phyloP scores from a whole-genome alignment of 1,284 basidiomycete genomes.

The Ceratobasidium sp. region DNA sequence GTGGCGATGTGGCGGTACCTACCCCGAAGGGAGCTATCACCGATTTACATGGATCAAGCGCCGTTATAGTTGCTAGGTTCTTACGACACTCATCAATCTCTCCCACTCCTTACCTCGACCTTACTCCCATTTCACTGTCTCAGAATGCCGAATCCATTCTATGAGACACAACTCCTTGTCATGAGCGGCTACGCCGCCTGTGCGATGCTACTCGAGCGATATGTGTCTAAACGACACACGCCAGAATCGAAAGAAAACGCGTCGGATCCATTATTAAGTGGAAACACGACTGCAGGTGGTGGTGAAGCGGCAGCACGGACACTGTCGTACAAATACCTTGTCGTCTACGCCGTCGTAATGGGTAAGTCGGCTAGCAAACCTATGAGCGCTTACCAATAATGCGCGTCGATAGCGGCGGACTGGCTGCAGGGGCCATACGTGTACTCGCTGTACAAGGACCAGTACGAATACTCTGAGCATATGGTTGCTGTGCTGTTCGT shows the following conservation, averaged over 20 bases:
- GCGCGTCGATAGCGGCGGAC: constrained; percentile 68
- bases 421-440: constrained; percentile 85
- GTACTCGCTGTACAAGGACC: constrained; percentile 77
- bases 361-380: constrained; percentile 60
- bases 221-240: constrained; percentile 57
- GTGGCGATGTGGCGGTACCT: constrained; percentile 17
- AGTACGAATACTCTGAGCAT: constrained; percentile 73
- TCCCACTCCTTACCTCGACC: background rate
- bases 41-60: background rate
- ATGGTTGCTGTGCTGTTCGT: constrained; percentile 78
- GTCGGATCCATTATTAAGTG: constrained; percentile 57
- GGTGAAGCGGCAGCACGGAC: constrained; percentile 54
- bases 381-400: background rate
- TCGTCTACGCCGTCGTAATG: constrained; percentile 80
- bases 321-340: constrained; percentile 70
- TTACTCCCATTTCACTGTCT: background rate
- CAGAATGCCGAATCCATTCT: constrained; percentile 59
- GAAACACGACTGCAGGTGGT: constrained; percentile 40
- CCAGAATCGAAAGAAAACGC: constrained; percentile 52
- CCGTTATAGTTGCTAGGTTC: constrained; percentile 6
- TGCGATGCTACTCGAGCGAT: constrained; percentile 64
- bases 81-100: constrained; percentile 20
- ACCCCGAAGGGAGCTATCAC: background rate
- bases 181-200: constrained; percentile 63
- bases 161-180: constrained; percentile 66